Percentiles rank a stretch among this genome's conserved stretches.
Evolutionary conservation across 164 flowering plant genomes (phyloP).

Genomic region (Vitis cinerea): DNA sequence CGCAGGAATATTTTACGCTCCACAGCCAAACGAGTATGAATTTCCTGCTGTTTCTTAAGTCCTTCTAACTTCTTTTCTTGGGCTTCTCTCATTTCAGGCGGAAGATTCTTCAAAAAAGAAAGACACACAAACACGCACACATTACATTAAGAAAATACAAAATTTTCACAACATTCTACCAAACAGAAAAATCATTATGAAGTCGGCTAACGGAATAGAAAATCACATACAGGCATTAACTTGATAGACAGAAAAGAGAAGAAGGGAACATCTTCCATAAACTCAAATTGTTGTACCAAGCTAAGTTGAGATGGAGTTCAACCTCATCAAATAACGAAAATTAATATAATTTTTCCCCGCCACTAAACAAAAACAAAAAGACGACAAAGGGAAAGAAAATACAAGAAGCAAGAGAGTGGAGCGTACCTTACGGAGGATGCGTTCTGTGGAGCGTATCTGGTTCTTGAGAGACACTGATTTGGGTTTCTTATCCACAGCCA

Average conservation of each 20-base stretch:
- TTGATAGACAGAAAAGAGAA: no score
- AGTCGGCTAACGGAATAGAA: no score
- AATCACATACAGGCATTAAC: no score
- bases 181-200: no score
- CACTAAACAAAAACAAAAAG: background rate
- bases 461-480: conserved; percentile 80
- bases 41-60: conserved; percentile 79
- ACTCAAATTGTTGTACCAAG: no score
- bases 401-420: background rate
- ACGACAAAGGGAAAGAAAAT: no score
- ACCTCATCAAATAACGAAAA: background rate
- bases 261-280: no score
- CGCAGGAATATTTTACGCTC: conserved; percentile 76
- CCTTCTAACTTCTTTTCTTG: conserved; percentile 77
- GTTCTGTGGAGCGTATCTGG: conserved; percentile 88
- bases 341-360: background rate
- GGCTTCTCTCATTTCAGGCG: conserved; percentile 67
- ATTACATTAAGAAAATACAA: background rate
- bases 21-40: conserved; percentile 63
- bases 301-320: no score
- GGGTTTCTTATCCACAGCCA: conserved; percentile 52
- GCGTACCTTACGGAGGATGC: conserved; percentile 80
- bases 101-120: conserved; percentile 49
- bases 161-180: no score
- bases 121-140: background rate